Base-by-base conservation (phyloP, 2,329 filamentous ascomycete species). In the Apiospora rasikravindrae region DNA sequence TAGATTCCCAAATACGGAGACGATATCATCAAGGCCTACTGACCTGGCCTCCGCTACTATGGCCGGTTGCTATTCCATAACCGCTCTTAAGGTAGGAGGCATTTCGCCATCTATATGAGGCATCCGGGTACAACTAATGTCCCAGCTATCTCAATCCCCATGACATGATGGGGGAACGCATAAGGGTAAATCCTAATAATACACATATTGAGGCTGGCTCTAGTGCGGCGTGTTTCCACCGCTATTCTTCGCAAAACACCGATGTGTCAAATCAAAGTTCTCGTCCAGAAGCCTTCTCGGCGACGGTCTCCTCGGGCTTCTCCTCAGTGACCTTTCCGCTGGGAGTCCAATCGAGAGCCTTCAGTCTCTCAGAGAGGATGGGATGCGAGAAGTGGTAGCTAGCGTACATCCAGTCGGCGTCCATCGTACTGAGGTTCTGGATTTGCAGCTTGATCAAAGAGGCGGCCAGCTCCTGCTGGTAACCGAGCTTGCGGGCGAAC, bases 311-410 rank as follows among this genome's bases (percentile, higher is more conserved):
- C 66, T 84, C 83, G 72, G 83, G 78, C 22, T 83, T 84, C 68
- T 71, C 90, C 77, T 84, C 83, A 45, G 84, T 79, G 26, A 86
- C 82, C 79, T 88, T 89, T 77, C 86, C 86, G 73, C 88, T 86
- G 73, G 94, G 91, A 80, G 92, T 91, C 95, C 96, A 99, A 75
- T 94, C 92, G 73, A 99, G 88, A 1, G 96, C 96, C 83, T 93
- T 94, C 78, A 99, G 88, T 78, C 96, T 91, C 88, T 99, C 97
- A 1, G 95, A 93, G 76, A 99, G 87, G 76, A 98, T 98, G 0
- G 96, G 96, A 84, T 99, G 96, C 33, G 96, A 98, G 88, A 97
- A 98, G 86, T 99, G 95, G 87, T 98, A 99, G 84, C 93, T 97
- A 70, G 96, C 96, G 83, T 97, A 99, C 89, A 98, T 91, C 93